phyloP scores from a whole-genome alignment of 164 flowering plant genomes.

The Vitis riparia region DNA sequence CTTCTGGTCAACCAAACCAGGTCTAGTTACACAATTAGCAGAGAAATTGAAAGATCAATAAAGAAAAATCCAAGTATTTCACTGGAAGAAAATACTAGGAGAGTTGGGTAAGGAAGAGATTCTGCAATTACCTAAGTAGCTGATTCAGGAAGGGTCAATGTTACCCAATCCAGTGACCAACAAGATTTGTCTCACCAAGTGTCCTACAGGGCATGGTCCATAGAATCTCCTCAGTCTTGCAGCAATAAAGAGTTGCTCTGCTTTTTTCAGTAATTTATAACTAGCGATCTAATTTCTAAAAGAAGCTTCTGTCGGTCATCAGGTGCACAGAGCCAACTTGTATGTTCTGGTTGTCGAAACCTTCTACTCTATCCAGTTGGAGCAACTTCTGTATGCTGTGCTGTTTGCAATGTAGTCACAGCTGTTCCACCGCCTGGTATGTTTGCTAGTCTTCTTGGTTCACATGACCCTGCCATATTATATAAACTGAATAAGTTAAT shows the following conservation, averaged over 20 bases:
- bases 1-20: background rate
- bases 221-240: too few species aligned
- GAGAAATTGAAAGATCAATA: too few species aligned
- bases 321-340: conserved; percentile 88
- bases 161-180: too few species aligned
- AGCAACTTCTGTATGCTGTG: conserved; percentile 90
- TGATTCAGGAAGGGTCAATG: too few species aligned
- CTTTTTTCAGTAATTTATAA: background rate
- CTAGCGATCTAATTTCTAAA: background rate
- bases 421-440: conserved; percentile 90
- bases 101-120: too few species aligned
- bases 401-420: conserved; percentile 93
- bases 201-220: too few species aligned
- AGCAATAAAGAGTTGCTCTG: too few species aligned
- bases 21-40: background rate
- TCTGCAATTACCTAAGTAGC: too few species aligned
- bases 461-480: background rate
- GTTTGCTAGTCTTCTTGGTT: background rate
- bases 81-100: too few species aligned
- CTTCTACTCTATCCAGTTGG: conserved; percentile 84
- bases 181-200: too few species aligned
- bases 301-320: conserved; percentile 6
- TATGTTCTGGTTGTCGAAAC: conserved; percentile 89
- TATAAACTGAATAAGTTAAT: background rate
- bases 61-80: too few species aligned